Base-by-base conservation (phyloP, 139 green algal genomes). In the Volvox reticuliferus region DNA sequence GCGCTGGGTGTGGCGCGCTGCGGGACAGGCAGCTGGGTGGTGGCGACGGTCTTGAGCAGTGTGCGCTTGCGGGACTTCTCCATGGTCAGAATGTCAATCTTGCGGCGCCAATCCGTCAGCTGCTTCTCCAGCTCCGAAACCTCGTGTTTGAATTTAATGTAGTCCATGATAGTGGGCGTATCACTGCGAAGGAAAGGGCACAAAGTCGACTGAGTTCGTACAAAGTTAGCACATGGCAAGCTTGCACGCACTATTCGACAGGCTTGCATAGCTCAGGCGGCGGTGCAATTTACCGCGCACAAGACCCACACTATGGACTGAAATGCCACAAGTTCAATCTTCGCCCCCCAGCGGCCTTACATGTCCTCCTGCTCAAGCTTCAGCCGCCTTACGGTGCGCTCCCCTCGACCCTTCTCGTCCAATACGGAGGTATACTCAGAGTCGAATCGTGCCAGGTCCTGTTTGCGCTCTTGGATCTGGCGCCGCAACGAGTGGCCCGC, bases 111-210 rank as follows among this genome's bases (percentile, higher is more conserved):
- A 84, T 98, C 96, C 0, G 87, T 84, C 12, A 95, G 75, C 86
- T 92, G 91, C 86, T 97, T 97, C 73, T 96, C 91, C 65, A 97
- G 67, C 85, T 97, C 94, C 2, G 30, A 30, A 33, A 98, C 95
- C 44, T 96, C 92, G 35, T 94, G 93, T 88, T 97, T 97, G 20
- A 98, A 44, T 63, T 92, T 93, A 69, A 99, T 97, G 95, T 98
- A 99, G 81, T 98, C 97, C 93, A 98, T 95, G 30, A 98, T 97
- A 76, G 94, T 91, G 1, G 95, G 95, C 76, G 95, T 95, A 63
- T 98, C 96, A 35, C 91, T 96, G 91, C 30, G 65, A 55, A 55
- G 44, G 9, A 55, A 55, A 9, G 5, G 44, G 44, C 44, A 55
- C 44, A 55, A 55, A 55, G 44, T 55, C 9, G n/a, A n/a, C n/a